Percentiles rank a stretch among this genome's conserved stretches.
Evolutionary conservation across 345 rosid species (phyloP).

Genomic region (Orychophragmus violaceus): DNA sequence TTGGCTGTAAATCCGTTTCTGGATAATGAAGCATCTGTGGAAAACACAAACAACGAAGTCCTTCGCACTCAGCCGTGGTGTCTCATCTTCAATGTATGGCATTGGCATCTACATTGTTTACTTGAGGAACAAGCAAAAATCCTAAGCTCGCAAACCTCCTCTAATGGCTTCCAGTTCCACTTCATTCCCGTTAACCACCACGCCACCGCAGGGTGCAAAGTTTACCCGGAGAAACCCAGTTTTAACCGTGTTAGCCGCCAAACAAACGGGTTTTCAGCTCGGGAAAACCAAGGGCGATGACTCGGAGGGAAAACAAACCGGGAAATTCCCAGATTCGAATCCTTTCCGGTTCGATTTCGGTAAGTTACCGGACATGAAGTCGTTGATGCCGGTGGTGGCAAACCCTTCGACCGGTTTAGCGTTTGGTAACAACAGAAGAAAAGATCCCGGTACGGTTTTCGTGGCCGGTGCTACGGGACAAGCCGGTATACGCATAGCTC

Average conservation of each 20-base stretch:
- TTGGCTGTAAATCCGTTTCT: conserved; percentile 33
- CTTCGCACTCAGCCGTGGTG: conserved; percentile 16
- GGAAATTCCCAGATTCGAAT: conserved; percentile 33
- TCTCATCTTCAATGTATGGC: conserved; percentile 23
- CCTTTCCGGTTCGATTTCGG: conserved; percentile 64
- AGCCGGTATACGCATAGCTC: conserved; percentile 81
- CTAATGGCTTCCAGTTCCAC: conserved; percentile 61
- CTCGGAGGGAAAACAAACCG: conserved; percentile 32
- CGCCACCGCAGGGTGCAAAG: conserved; percentile 40
- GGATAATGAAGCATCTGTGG: conserved; percentile 35
- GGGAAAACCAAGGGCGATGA: conserved; percentile 41
- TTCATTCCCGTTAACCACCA: conserved; percentile 50
- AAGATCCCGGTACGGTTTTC: conserved; percentile 77
- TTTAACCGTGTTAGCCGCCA: conserved; percentile 56
- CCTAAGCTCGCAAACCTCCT: conserved; percentile 36
- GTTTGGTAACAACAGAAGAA: conserved; percentile 54
- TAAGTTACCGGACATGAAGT: conserved; percentile 51
- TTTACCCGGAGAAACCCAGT: conserved; percentile 34
- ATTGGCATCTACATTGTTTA: conserved; percentile 13
- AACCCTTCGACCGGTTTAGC: conserved; percentile 48
- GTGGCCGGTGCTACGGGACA: conserved; percentile 96
- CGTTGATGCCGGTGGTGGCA: conserved; percentile 51
- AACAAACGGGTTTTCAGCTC: conserved; percentile 46
- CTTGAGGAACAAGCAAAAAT: conserved; percentile 24
- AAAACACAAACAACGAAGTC: conserved; percentile 13